phyloP scores from a whole-genome alignment of 2,329 filamentous ascomycete genomes.

The Aspergillus sp. region DNA sequence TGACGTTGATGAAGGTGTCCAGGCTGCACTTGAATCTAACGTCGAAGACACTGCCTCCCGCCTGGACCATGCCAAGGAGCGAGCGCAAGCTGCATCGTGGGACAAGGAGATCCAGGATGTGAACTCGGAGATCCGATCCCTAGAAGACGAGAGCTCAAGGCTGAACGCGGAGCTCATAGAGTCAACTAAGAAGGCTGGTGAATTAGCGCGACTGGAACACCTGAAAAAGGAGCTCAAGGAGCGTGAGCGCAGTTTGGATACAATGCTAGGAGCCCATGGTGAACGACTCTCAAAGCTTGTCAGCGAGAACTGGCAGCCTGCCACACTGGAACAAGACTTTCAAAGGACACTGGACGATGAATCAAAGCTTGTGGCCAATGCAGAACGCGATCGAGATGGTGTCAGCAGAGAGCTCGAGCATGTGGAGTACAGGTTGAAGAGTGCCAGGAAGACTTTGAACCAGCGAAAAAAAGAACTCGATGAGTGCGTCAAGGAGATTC shows the following conservation, averaged over 20 bases:
- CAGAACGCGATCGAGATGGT: constrained; percentile 61
- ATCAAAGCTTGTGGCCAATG: constrained; percentile 50
- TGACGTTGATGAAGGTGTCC: constrained; percentile 74
- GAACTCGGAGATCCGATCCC: constrained; percentile 54
- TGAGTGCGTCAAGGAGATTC: constrained; percentile 53
- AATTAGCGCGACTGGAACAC: constrained; percentile 74
- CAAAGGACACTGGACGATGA: constrained; percentile 54
- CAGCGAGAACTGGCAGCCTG: constrained; percentile 57
- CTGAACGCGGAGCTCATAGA: constrained; percentile 75
- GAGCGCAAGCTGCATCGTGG: constrained; percentile 55
- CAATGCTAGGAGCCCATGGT: constrained; percentile 64
- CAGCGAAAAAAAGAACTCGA: constrained; percentile 55
- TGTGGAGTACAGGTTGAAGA: constrained; percentile 62
- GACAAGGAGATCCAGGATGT: constrained; percentile 61
- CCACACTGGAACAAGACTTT: constrained; percentile 62
- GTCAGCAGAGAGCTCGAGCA: constrained; percentile 65
- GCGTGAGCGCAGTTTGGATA: constrained; percentile 64
- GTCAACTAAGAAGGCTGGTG: constrained; percentile 68
- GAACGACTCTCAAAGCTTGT: constrained; percentile 59
- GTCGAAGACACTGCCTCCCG: constrained; percentile 58
- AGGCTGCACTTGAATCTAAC: constrained; percentile 65
- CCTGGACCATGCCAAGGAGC: constrained; percentile 53
- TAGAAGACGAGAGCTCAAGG: constrained; percentile 63
- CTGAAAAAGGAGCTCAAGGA: constrained; percentile 71
- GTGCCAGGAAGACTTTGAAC: constrained; percentile 53